Base-by-base conservation (phyloP, 176 grass and related monocot species). In the Juncus effusus region DNA sequence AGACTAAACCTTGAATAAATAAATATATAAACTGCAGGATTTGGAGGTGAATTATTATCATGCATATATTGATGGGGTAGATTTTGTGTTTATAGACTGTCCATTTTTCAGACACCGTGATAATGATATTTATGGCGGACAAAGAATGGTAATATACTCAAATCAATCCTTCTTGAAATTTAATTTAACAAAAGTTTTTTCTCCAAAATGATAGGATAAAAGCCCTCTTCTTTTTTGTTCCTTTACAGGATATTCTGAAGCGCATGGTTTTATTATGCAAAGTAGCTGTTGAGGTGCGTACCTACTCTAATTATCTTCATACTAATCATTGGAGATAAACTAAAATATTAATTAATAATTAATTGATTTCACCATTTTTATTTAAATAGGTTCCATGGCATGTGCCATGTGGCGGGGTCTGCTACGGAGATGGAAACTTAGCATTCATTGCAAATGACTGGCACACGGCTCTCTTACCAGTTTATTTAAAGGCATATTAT, bases 381-480 rank as follows among this genome's bases (percentile, higher is more conserved):
- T 60, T 37, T 74, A 28, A 19, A 28, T 80, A 97, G 93, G 88
- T 86, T 69, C 88, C 94, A 59, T 97, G 83, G 94, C 72, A 89
- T 14, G 88, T 82, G 70, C 78, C 88, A 61, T 97, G 94, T 49
- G 83, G 88, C 35, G 94, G 85, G 54, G 35, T 78, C 2, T 66
- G 84, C 74, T 97, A 97, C 42, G 94, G 94, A 56, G 94, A 97
- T 66, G 94, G 93, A 13, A 97, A 97, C 74, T 81, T 92, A 72
- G 88, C 72, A 56, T 97, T 92, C 63, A 84, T 97, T 80, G 88
- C 94, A 40, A 97, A 97, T 77, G 94, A 97, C 72, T 97, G 94
- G 94, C 94, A 97, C 80, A 92, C 88, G 7, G 94, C 94, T 73
- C 77, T 97, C 35, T 59, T 97, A 10, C 88, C 94, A 0, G 85